Evolutionary conservation across 345 rosid genomes (phyloP).

Genomic region (Citrus australasica): DNA sequence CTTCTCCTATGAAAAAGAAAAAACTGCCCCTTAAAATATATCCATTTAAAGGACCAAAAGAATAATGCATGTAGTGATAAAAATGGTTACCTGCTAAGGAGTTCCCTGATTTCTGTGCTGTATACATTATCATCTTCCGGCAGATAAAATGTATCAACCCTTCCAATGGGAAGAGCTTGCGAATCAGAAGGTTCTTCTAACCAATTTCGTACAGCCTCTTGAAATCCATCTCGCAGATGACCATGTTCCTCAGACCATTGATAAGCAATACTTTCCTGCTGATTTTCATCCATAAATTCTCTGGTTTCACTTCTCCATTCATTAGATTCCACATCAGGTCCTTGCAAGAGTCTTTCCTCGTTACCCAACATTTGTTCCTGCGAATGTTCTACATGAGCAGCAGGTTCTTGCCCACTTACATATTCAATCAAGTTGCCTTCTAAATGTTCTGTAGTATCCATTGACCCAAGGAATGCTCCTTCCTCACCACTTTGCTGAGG

Average conservation of each 20-base stretch:
- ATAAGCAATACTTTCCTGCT: slow-evolving; percentile 34
- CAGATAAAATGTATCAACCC: slow-evolving; percentile 47
- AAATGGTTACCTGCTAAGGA: slow-evolving; percentile 61
- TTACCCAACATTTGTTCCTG: slow-evolving; percentile 36
- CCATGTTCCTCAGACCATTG: slow-evolving; percentile 37
- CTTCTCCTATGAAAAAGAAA: slow-evolving; percentile 65
- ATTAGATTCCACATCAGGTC: slow-evolving; percentile 33
- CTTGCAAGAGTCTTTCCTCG: slow-evolving; percentile 41
- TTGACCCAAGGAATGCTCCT: slow-evolving; percentile 17
- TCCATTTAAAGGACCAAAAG: background rate
- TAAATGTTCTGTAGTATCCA: slow-evolving; percentile 21
- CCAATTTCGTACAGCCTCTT: slow-evolving; percentile 58
- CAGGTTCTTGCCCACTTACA: slow-evolving; percentile 26
- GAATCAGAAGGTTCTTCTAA: slow-evolving; percentile 48
- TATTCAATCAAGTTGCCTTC: slow-evolving; percentile 32
- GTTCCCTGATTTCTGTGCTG: slow-evolving; percentile 75
- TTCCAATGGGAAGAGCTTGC: slow-evolving; percentile 39
- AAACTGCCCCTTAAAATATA: slow-evolving; percentile 14
- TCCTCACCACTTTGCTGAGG: slow-evolving; percentile 27
- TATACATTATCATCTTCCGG: slow-evolving; percentile 63
- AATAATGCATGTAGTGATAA: slow-evolving; percentile 6
- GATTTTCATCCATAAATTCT: slow-evolving; percentile 33
- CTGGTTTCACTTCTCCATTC: slow-evolving; percentile 36
- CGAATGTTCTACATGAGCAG: slow-evolving; percentile 30
- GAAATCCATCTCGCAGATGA: slow-evolving; percentile 41